phyloP scores from a whole-genome alignment of 345 rosid genomes.

The Salix exigua region DNA sequence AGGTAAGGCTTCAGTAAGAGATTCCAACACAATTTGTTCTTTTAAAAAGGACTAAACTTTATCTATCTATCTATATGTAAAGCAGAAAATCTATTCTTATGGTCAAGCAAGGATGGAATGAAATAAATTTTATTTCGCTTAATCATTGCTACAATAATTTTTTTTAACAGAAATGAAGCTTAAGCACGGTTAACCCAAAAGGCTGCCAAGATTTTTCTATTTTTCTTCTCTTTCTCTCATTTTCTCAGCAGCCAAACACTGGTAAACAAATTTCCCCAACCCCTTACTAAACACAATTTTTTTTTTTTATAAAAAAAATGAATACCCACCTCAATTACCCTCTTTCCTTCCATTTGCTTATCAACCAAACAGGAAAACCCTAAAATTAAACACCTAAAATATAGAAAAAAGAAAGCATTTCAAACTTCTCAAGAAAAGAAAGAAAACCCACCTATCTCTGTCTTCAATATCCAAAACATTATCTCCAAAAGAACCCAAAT shows the following conservation, averaged over 20 bases:
- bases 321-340: background rate
- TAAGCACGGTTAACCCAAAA: background rate
- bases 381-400: background rate
- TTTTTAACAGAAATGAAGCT: background rate
- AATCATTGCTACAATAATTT: background rate
- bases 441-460: slow-evolving; percentile 55
- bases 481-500: slow-evolving; percentile 62
- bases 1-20: background rate
- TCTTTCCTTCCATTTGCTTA: background rate
- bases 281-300: background rate
- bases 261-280: too few relatives aligned
- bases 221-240: too few relatives aligned
- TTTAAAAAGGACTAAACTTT: background rate
- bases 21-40: background rate
- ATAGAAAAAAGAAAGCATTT: background rate
- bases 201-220: background rate
- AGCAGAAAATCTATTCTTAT: background rate
- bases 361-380: background rate
- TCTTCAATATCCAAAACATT: slow-evolving; percentile 59
- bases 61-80: background rate
- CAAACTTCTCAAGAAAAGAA: background rate
- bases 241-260: too few relatives aligned
- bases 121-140: background rate
- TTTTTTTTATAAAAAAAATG: background rate
- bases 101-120: background rate